Percentiles rank a stretch among this genome's conserved stretches.
Evolutionary conservation across 371 early-diverging fungal genomes (phyloP).

Genomic region (Quaeritorhiza haematococci): DNA sequence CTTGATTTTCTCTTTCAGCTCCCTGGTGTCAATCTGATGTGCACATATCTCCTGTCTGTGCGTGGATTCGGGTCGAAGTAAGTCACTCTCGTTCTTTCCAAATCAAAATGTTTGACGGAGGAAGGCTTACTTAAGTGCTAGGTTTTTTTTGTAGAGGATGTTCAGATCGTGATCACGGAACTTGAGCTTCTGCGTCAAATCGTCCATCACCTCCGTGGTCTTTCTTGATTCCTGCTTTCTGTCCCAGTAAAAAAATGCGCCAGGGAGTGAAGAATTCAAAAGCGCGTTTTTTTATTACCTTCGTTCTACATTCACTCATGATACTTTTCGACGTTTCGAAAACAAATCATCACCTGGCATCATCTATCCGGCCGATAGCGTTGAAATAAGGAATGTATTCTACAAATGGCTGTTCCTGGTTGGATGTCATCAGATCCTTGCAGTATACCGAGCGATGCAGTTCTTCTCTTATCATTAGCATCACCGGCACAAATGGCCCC

Average conservation of each 20-base stretch:
- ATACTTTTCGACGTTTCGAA: no score
- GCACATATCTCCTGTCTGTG: constrained; percentile 31
- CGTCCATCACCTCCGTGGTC: constrained; percentile 19
- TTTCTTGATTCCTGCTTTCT: constrained; percentile 23
- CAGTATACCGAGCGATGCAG: constrained; percentile 32
- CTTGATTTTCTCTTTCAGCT: constrained; percentile 21
- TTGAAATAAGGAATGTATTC: constrained; percentile 38
- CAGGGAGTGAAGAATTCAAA: not conserved
- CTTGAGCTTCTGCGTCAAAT: constrained; percentile 35
- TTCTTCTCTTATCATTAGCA: constrained; percentile 27
- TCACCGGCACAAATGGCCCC: constrained; percentile 21
- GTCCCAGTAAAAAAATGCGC: not conserved
- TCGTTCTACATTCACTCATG: not conserved
- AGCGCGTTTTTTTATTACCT: not conserved
- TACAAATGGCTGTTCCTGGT: constrained; percentile 20
- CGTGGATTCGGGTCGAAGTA: not conserved
- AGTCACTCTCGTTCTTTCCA: not conserved
- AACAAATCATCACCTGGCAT: constrained; percentile 17
- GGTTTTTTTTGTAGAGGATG: constrained; percentile 34
- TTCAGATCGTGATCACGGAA: constrained; percentile 42
- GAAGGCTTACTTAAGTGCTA: constrained; percentile 27
- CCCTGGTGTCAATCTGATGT: constrained; percentile 9
- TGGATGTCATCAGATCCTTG: constrained; percentile 22
- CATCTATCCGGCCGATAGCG: constrained; percentile 20
- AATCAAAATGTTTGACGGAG: not conserved